phyloP scores from a whole-genome alignment of 192 early-diverging fungal genomes.

The Backusella westeae region DNA sequence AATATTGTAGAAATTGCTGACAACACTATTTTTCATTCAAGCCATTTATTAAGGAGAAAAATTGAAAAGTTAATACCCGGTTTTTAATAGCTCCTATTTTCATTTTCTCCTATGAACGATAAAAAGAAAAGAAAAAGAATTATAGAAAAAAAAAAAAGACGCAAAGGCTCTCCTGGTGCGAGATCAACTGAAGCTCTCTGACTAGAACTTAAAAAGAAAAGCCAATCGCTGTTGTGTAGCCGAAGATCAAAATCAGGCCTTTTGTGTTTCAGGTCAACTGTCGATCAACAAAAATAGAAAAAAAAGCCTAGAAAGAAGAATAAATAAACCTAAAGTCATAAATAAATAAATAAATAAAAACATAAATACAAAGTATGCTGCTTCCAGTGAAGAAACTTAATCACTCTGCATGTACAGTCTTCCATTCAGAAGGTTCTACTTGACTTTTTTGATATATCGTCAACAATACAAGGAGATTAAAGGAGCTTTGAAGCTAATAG shows the following conservation, averaged over 20 bases:
- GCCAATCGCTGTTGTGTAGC: not conserved
- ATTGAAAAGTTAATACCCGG: not conserved
- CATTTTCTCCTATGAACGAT: not conserved
- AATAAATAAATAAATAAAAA: not conserved
- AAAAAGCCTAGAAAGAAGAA: not conserved
- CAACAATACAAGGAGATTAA: not conserved
- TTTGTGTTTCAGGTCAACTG: slow-evolving; percentile 4
- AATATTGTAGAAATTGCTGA: not conserved
- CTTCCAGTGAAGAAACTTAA: slow-evolving; percentile 4
- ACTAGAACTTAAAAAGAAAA: not conserved
- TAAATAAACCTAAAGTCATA: not conserved
- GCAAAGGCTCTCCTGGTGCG: not conserved
- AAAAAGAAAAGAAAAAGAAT: not conserved
- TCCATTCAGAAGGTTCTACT: slow-evolving; percentile 3
- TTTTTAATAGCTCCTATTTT: slow-evolving; percentile 2
- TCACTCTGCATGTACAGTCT: not conserved
- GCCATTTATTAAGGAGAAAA: not conserved
- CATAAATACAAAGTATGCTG: not conserved
- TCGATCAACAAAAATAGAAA: slow-evolving; percentile 1
- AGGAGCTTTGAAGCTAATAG: not conserved
- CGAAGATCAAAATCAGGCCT: slow-evolving; percentile 2
- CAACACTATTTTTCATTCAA: slow-evolving; percentile 5
- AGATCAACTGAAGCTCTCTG: not conserved
- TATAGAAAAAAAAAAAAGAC: not conserved
- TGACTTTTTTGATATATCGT: not conserved